Conservation (phyloP, 768 basidiomycete species). For the Boletus barrowsii region DNA sequence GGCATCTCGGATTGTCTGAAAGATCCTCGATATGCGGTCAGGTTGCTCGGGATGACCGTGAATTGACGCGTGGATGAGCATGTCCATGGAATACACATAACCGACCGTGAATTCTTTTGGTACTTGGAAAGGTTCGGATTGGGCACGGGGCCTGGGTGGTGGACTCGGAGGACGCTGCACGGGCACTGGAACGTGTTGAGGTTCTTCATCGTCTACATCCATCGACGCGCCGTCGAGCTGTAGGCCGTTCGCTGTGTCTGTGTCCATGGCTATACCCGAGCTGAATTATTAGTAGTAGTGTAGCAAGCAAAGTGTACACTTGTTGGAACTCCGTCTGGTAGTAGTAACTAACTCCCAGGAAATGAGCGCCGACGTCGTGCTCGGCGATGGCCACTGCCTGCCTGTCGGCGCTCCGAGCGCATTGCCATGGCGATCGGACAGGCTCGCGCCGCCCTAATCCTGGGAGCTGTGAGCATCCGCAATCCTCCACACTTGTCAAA, state of each 20-base stretch:
- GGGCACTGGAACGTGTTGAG: neutral
- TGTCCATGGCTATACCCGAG: neutral
- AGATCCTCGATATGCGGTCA: conserved; percentile 75
- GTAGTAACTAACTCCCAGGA: neutral
- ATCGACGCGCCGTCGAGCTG: conserved; percentile 22
- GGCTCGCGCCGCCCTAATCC: too few relatives aligned
- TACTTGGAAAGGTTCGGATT: conserved; percentile 31
- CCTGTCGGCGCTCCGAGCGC: neutral
- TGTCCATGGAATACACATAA: conserved; percentile 81
- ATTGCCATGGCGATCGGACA: neutral
- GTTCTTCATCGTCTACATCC: conserved; percentile 27
- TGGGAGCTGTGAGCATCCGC: neutral
- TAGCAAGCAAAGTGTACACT: conserved; percentile 1
- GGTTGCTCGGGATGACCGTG: conserved; percentile 74
- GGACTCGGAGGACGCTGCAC: conserved; percentile 19
- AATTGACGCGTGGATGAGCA: conserved; percentile 80
- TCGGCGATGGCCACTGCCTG: neutral
- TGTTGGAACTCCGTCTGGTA: conserved; percentile 20
- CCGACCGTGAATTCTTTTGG: conserved; percentile 50
- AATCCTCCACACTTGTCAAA: neutral
- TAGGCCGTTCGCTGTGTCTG: conserved; percentile 13
- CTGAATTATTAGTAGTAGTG: neutral
- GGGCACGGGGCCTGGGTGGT: conserved; percentile 21
- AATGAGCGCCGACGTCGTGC: neutral
- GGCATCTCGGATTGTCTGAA: conserved; percentile 55